Conservation (phyloP, 78 protist species). For the Dictyostelium purpureum region DNA sequence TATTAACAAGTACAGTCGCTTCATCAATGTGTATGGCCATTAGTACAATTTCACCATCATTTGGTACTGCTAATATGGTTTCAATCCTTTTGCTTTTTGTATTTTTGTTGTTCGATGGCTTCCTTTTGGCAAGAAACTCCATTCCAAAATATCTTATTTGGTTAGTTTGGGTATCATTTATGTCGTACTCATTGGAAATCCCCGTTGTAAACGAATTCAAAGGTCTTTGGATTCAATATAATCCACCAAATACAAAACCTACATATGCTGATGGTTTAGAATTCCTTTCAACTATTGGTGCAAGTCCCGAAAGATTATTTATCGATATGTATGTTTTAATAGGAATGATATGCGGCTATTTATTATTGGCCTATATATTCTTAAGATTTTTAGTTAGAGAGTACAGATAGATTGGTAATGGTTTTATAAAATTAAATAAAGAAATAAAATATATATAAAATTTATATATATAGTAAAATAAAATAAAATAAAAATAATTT, state of each 20-base stretch:
- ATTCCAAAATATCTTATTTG: conserved; percentile 15
- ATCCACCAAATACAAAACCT: conserved; percentile 58
- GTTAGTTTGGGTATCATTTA: conserved; percentile 36
- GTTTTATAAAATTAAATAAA: too few relatives aligned
- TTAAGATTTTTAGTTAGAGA: conserved; percentile 74
- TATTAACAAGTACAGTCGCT: conserved; percentile 70
- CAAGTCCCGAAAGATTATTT: conserved; percentile 36
- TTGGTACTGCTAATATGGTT: conserved; percentile 81
- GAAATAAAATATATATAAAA: too few relatives aligned
- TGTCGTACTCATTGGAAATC: conserved; percentile 73
- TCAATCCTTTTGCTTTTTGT: conserved; percentile 76
- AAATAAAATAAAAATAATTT: too few relatives aligned
- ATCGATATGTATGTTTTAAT: conserved; percentile 61
- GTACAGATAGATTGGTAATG: conserved; percentile 29
- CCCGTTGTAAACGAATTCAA: conserved; percentile 70
- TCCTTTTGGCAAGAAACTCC: conserved; percentile 76
- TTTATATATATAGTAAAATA: too few relatives aligned
- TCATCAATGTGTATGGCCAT: conserved; percentile 85
- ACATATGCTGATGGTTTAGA: conserved; percentile 70
- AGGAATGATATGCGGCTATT: conserved; percentile 70
- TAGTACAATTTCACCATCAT: conserved; percentile 58
- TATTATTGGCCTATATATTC: conserved; percentile 56
- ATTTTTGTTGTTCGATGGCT: conserved; percentile 78
- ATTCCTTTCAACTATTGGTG: conserved; percentile 45
- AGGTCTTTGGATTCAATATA: conserved; percentile 50